Percentiles rank a stretch among this genome's conserved stretches.
Conservation (phyloP, 2,329 filamentous ascomycete species). For the Stachybotrys elegans region DNA sequence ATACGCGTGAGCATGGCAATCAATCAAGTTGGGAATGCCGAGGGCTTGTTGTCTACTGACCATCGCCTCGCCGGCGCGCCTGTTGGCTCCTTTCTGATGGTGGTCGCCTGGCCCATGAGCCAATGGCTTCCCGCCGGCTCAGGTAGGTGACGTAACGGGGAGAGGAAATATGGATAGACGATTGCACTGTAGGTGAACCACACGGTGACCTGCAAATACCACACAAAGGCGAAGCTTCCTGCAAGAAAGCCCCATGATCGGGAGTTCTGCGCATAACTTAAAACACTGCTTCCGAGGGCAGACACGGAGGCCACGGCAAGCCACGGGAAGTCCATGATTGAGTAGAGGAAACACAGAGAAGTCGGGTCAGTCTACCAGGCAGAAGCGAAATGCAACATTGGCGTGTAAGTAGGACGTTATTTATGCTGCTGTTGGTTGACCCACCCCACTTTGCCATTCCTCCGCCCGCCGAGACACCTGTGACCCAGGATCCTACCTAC, state of each 20-base stretch:
- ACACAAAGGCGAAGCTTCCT: slow-evolving; percentile 28
- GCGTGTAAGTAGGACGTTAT: no score
- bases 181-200: slow-evolving; percentile 38
- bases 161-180: slow-evolving; percentile 45
- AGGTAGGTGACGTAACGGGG: slow-evolving; percentile 44
- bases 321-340: neutral
- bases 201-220: slow-evolving; percentile 25
- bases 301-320: slow-evolving; percentile 6
- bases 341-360: no score
- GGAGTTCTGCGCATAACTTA: slow-evolving; percentile 6
- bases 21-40: neutral
- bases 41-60: slow-evolving; percentile 24
- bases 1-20: slow-evolving; percentile 21
- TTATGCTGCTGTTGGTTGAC: no score
- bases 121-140: slow-evolving; percentile 37
- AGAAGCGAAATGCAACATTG: no score
- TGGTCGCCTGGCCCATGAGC: slow-evolving; percentile 42
- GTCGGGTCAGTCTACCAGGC: no score
- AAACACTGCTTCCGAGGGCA: slow-evolving; percentile 12
- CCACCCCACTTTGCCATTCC: no score
- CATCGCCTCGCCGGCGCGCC: slow-evolving; percentile 43
- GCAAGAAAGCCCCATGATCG: slow-evolving; percentile 26
- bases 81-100: slow-evolving; percentile 32
- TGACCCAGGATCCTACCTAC: no score
- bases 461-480: no score